Base-by-base conservation (phyloP, 257 asterid species). In the Verbena officinalis region DNA sequence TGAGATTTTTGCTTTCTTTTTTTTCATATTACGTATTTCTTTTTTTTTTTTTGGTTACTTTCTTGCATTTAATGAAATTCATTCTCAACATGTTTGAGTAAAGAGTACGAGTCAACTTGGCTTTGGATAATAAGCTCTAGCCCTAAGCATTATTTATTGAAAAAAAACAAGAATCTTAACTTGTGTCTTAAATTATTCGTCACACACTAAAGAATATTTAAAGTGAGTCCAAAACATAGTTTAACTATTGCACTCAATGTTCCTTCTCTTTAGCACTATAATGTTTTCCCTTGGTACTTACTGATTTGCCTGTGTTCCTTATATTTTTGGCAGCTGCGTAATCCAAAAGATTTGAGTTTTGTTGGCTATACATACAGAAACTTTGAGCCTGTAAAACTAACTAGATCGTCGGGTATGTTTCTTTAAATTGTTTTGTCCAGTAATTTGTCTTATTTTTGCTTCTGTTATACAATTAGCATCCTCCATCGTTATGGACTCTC, bases 301-400 rank as follows among this genome's bases (percentile, higher is more conserved):
- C 49, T 62, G 21, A 20, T 16, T 4, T 9, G 34, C 6, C 3
- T 12, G 23, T 57, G 54, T 62, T 56, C 59, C 15, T 27, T 65
- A 36, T 63, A 14, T 66, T 55, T 67, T 24, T 76, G 23, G 64
- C 90, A 84, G 96, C 44, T 78, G 77, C 82, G 77, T 16, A 75
- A 69, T 75, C 86, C 86, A 27, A 77, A 82, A 59, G 90, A 86
- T 68, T 73, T 84, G 77, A 77, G 82, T 71, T 89, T 89, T 57
- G 86, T 88, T 69, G 96, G 96, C 33, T 88, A 85, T 67, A 88
- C 96, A 30, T 85, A 83, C 84, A 84, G 87, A 76, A 80, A 78
- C 15, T 86, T 89, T 59, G 96, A 84, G 75, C 88, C 86, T 40
- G 84, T 89, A 55, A 89, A 86, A 80, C 90, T 86, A 48, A 62